Evolutionary conservation across 1,284 basidiomycete genomes (phyloP), one percentile per base, ranked within the genome.

Genomic region (Inonotus hispidus): DNA sequence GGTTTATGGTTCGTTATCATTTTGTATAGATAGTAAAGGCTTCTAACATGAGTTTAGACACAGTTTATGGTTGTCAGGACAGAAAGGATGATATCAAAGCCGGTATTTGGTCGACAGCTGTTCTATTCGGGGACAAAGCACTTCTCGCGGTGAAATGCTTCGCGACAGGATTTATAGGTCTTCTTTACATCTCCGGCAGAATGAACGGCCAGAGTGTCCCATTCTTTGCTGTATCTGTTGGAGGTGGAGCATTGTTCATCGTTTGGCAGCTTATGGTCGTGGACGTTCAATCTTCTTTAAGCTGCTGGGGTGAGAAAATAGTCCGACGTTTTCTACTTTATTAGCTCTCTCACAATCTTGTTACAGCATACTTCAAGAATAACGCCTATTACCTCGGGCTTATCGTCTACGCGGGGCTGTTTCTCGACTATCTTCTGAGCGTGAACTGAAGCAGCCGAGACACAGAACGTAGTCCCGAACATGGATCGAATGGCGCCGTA

Each of bases 61-160:
- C 82, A 0, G 82, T 84, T 56, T 85, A 85, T 66, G 83, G 80
- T 1, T 81, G 81, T 67, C 82, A 82, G 67, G 79, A 85, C 67
- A 78, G 77, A 64, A 69, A 70, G 1, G 84, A 85, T 68, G 83
- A 85, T 66, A 67, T 78, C 3, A 70, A 74, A 49, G 80, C 77
- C 1, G 82, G 82, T 11, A 78, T 85, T 61, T 81, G 81, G 66
- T 84, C 82, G 3, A 83, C 82, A 10, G 82, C 82, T 0, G 66
- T 85, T 21, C 71, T 84, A 16, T 83, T 86, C 65, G 76, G 78
- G 3, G 63, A 70, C 2, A 65, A 71, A 25, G 73, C 81, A 4
- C 74, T 75, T 21, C 72, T 73, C 2, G 75, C 82, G 62, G 70
- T 84, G 0, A 66, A 73, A 3, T 59, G 70, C 4, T 82, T 85